These are phyloP conservation scores for Penicillium bovifimosum DNA, from an alignment of 495 filamentous ascomycete genomes.

Conservation along the genomic window DNA sequence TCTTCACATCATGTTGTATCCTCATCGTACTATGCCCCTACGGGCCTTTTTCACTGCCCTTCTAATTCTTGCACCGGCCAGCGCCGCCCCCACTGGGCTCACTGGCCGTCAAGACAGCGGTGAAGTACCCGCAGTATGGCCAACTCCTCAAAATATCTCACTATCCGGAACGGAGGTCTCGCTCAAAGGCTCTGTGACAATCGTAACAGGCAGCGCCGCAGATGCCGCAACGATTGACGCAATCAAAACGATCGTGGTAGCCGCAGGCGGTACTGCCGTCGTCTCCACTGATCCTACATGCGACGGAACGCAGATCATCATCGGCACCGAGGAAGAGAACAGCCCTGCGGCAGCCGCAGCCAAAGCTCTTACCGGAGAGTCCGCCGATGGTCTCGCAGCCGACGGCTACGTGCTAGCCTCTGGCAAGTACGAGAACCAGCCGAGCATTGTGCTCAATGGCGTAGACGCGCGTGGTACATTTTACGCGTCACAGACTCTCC, in stretches of 20 bases:
- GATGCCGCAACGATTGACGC: slow-evolving; percentile 10
- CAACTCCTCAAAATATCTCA: slow-evolving; percentile 10
- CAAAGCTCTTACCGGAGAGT: slow-evolving; percentile 6
- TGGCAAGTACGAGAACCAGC: slow-evolving; percentile 5
- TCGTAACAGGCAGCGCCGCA: slow-evolving; percentile 10
- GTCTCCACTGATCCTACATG: slow-evolving; percentile 3
- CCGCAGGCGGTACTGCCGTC: slow-evolving; percentile 5
- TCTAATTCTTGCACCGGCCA: slow-evolving; percentile 4
- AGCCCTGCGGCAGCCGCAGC: neutral
- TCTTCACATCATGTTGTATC: slow-evolving; percentile 5
- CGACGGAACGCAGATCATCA: slow-evolving; percentile 12
- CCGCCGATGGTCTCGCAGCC: slow-evolving; percentile 8
- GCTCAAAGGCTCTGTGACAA: slow-evolving; percentile 5
- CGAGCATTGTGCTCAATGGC: slow-evolving; percentile 15
- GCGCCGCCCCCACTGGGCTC: neutral
- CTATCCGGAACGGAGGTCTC: neutral
- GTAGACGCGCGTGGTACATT: slow-evolving; percentile 15
- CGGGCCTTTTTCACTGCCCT: slow-evolving; percentile 9
- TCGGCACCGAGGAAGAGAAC: slow-evolving; percentile 8
- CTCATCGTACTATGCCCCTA: neutral
- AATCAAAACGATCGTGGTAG: slow-evolving; percentile 4
- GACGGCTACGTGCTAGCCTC: slow-evolving; percentile 13
- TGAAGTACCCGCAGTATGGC: neutral
- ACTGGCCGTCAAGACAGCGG: neutral
- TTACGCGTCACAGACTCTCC: slow-evolving; percentile 16